A percentile compares a stretch with the other conserved stretches of the same genome.
Evolutionary conservation across 2,329 filamentous ascomycete species (phyloP).

Genomic region (Gaeumannomyces sp.): DNA sequence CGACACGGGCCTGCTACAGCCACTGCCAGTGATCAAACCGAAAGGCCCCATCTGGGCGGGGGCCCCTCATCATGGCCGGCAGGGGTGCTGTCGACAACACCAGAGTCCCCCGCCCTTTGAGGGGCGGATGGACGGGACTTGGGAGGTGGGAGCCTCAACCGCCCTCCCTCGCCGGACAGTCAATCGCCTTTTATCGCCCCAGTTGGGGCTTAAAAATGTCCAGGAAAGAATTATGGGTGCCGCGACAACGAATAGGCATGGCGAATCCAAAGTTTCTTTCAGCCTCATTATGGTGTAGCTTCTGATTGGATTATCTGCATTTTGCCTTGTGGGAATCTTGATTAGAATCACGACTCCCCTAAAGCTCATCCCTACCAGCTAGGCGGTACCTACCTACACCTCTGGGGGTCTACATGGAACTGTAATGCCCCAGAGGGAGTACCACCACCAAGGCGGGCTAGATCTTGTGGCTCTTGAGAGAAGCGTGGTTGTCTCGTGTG

Average conservation of each 20-base stretch:
- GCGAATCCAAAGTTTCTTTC: background rate
- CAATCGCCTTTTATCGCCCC: background rate
- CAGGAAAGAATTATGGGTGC: background rate
- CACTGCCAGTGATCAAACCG: slow-evolving; percentile 4
- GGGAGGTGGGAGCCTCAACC: too few species aligned
- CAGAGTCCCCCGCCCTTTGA: background rate
- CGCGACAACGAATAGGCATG: background rate
- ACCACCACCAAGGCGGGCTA: too few species aligned
- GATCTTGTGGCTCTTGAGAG: too few species aligned
- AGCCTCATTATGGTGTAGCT: background rate
- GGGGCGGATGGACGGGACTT: too few species aligned
- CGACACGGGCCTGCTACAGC: slow-evolving; percentile 2
- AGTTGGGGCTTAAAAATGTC: background rate
- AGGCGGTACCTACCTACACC: too few species aligned
- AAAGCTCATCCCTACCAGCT: too few species aligned
- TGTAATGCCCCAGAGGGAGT: too few species aligned
- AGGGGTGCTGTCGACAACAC: too few species aligned
- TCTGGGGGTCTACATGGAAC: too few species aligned
- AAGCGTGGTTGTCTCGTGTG: too few species aligned
- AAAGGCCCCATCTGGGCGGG: background rate
- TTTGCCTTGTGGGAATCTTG: background rate
- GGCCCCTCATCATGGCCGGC: background rate
- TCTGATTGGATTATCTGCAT: background rate
- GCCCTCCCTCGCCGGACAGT: background rate
- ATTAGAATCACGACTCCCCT: too few species aligned